phyloP scores from a whole-genome alignment of 441 rosid genomes.

The Populus hybrid region DNA sequence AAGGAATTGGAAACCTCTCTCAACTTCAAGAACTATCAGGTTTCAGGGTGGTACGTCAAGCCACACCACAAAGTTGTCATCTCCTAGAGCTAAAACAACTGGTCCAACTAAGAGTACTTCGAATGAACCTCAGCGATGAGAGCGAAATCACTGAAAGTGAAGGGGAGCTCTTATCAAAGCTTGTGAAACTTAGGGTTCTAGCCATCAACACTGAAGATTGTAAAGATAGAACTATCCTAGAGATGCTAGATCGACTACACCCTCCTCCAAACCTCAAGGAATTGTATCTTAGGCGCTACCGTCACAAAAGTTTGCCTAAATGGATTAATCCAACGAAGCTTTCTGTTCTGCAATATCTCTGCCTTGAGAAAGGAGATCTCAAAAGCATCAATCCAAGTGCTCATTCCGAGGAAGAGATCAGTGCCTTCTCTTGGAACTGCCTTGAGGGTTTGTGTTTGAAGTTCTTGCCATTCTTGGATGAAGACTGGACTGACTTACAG shows the following conservation, averaged over 20 bases:
- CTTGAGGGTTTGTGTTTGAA: constrained; percentile 32
- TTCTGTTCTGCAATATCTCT: constrained; percentile 20
- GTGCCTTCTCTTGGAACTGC: constrained; percentile 13
- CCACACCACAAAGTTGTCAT: neutral
- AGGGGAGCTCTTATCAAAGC: neutral
- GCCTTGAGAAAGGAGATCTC: constrained; percentile 28
- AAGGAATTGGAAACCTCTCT: constrained; percentile 18
- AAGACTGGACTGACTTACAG: constrained; percentile 21
- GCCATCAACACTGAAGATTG: constrained; percentile 13
- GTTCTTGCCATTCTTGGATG: constrained; percentile 17
- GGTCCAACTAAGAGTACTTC: constrained; percentile 17
- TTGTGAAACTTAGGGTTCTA: constrained; percentile 17
- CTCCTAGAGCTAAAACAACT: constrained; percentile 19
- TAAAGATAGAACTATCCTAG: neutral
- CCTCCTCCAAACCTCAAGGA: constrained; percentile 27
- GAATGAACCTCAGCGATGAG: constrained; percentile 6
- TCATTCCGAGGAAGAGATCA: constrained; percentile 4
- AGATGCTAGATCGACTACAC: constrained; percentile 16
- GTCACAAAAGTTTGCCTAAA: constrained; percentile 16
- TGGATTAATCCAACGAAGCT: constrained; percentile 27
- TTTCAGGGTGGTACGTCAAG: constrained; percentile 16
- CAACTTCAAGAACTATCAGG: constrained; percentile 34
- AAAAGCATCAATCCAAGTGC: neutral
- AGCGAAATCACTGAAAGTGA: constrained; percentile 9
- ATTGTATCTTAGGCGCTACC: constrained; percentile 29